Base-by-base conservation (phyloP, 192 early-diverging fungal genomes). In the Jimgerdemannia lactiflua region DNA sequence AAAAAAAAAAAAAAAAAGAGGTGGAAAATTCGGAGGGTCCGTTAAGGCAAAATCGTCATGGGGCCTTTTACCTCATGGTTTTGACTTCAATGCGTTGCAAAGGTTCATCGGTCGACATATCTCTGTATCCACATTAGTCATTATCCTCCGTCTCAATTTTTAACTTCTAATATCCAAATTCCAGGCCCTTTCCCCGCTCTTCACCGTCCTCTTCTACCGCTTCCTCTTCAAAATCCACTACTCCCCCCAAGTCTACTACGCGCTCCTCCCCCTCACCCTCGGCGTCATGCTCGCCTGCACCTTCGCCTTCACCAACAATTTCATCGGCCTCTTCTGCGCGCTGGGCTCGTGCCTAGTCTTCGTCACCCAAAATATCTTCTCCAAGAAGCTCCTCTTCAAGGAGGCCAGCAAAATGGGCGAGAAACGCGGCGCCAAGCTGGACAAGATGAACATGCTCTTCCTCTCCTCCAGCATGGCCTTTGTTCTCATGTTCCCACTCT, bases 281-380 rank as follows among this genome's bases (percentile, higher is more conserved):
- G 95, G 95, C 41, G 95, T 97, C 20, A 95, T 97, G 84, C 83
- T 97, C 49, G 95, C 96, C 0, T 96, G 95, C 77, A 83, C 92
- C 8, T 91, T 87, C 11, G 88, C 91, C 68, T 76, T 92, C 43
- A 89, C 86, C 4, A 91, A 91, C 80, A 91, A 91, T 78, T 64
- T 88, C 14, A 78, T 94, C 39, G 95, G 95, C 3, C 86, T 95
- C 40, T 41, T 91, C 8, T 95, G 89, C 81, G 92, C 95, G 1
- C 78, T 95, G 11, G 84, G 84, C 3, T 94, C 94, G 0, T 92
- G 88, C 40, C 69, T 95, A 69, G 90, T 95, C 44, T 97, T 95
- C 84, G 95, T 95, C 4, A 83, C 88, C 4, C 95, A 97, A 79
- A 96, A 95, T 75, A 93, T 97, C 72, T 92, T 94, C 42, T 92